These are phyloP conservation scores for Leucosporidium yakuticum DNA, from an alignment of 768 basidiomycete species.

Conservation along the genomic window DNA sequence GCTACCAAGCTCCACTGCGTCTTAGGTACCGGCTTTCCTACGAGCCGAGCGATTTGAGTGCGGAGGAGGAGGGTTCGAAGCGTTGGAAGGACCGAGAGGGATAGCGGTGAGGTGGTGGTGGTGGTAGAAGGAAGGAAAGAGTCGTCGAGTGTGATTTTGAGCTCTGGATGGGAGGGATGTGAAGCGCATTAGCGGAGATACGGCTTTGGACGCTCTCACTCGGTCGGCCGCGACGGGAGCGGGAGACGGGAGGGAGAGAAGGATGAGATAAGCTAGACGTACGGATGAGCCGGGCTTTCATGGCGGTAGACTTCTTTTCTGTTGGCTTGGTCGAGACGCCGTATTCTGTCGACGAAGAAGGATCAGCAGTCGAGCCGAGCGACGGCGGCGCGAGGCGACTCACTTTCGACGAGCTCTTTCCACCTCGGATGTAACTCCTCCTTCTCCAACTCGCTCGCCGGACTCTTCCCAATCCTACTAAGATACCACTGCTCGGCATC, in stretches of 20 bases:
- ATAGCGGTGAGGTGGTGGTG: background rate
- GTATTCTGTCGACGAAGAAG: background rate
- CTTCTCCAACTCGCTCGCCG: slow-evolving; percentile 29
- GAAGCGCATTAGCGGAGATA: too few relatives aligned
- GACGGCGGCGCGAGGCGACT: background rate
- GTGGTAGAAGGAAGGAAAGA: too few relatives aligned
- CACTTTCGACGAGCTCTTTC: slow-evolving; percentile 52
- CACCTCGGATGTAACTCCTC: slow-evolving; percentile 59
- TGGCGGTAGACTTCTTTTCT: background rate
- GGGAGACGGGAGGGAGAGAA: background rate
- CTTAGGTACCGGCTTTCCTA: slow-evolving; percentile 13
- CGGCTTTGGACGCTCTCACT: too few relatives aligned
- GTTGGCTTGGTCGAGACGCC: background rate
- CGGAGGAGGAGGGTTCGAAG: slow-evolving; percentile 24
- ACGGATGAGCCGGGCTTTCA: slow-evolving; percentile 23
- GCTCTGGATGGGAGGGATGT: background rate
- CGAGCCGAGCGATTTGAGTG: slow-evolving; percentile 16
- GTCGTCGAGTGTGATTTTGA: background rate
- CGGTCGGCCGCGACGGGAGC: too few relatives aligned
- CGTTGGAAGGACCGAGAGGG: slow-evolving; percentile 21
- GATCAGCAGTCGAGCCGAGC: background rate
- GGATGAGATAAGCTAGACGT: background rate
- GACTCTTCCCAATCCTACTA: slow-evolving; percentile 55
- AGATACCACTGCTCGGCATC: slow-evolving; percentile 81
- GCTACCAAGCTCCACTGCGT: slow-evolving; percentile 13